Conservation (phyloP, 352 stramenopile species). For the Chrysophaeum taylorii region DNA sequence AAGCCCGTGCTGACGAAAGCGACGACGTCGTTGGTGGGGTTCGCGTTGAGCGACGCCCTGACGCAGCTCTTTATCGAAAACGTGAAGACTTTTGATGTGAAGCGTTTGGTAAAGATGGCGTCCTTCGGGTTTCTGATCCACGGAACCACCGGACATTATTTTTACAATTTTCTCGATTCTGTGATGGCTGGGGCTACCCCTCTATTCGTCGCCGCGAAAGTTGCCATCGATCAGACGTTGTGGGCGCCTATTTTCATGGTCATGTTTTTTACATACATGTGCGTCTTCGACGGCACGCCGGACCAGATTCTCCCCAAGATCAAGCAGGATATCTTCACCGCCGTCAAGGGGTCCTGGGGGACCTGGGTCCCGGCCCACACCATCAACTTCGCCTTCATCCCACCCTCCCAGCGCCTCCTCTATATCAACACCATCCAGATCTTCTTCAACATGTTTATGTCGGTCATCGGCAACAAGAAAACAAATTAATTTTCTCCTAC, state of each 20-base stretch:
- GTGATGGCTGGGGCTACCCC: conserved; percentile 54
- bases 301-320: conserved; percentile 34
- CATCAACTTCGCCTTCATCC: conserved; percentile 69
- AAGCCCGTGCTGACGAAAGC: conserved; percentile 67
- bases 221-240: conserved; percentile 61
- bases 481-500: too few species aligned
- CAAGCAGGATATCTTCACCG: conserved; percentile 58
- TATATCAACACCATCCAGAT: conserved; percentile 77
- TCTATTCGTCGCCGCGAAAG: conserved; percentile 54
- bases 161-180: conserved; percentile 69
- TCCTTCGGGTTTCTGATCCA: conserved; percentile 68
- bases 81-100: conserved; percentile 50
- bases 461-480: conserved; percentile 61
- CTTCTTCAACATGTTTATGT: conserved; percentile 71
- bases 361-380: conserved; percentile 61
- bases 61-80: conserved; percentile 61
- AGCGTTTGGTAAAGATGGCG: conserved; percentile 58
- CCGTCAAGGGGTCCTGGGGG: conserved; percentile 66
- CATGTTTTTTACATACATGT: conserved; percentile 71
- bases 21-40: conserved; percentile 60
- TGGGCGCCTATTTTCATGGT: conserved; percentile 69
- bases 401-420: conserved; percentile 60
- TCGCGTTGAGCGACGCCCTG: conserved; percentile 60
- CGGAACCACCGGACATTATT: conserved; percentile 65
- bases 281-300: conserved; percentile 30